Evolutionary conservation across 177 flowering plant genomes (phyloP).

Genomic region (Vitis hybrid): DNA sequence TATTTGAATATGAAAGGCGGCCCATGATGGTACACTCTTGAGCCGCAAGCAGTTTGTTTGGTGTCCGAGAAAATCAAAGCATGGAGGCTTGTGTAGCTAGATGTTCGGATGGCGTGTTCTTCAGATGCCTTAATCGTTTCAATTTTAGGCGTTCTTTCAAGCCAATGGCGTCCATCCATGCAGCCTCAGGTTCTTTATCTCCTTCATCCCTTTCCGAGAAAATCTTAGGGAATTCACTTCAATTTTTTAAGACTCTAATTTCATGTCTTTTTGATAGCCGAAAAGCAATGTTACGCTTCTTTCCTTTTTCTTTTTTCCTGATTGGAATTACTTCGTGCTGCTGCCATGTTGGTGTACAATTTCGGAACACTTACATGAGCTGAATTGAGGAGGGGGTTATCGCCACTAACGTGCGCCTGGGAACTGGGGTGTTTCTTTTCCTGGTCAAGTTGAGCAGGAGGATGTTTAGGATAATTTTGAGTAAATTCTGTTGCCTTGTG

Average conservation of each 20-base stretch:
- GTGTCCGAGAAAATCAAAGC: too few species aligned
- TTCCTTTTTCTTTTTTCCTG: not conserved
- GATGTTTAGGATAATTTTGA: not conserved
- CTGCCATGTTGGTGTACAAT: too few species aligned
- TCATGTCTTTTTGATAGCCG: not conserved
- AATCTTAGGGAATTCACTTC: too few species aligned
- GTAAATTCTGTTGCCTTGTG: too few species aligned
- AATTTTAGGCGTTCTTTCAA: slow-evolving; percentile 14
- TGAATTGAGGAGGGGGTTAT: too few species aligned
- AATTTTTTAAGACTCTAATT: not conserved
- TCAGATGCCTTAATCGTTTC: slow-evolving; percentile 33
- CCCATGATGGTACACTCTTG: too few species aligned
- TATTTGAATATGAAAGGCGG: too few species aligned
- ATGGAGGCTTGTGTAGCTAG: slow-evolving; percentile 42
- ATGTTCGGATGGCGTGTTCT: slow-evolving; percentile 24
- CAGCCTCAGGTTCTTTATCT: slow-evolving; percentile 23
- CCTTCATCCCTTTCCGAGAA: not conserved
- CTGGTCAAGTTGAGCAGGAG: not conserved
- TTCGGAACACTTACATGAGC: too few species aligned
- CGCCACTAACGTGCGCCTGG: too few species aligned
- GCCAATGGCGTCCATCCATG: slow-evolving; percentile 8
- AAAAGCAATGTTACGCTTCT: too few species aligned
- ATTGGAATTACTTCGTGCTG: too few species aligned
- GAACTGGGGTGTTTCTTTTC: not conserved
- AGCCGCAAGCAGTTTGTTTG: too few species aligned